Percentiles rank a stretch among this genome's conserved stretches.
Evolutionary conservation across 495 filamentous ascomycete genomes (phyloP).

Genomic region (Xanthoparmelia taractica): DNA sequence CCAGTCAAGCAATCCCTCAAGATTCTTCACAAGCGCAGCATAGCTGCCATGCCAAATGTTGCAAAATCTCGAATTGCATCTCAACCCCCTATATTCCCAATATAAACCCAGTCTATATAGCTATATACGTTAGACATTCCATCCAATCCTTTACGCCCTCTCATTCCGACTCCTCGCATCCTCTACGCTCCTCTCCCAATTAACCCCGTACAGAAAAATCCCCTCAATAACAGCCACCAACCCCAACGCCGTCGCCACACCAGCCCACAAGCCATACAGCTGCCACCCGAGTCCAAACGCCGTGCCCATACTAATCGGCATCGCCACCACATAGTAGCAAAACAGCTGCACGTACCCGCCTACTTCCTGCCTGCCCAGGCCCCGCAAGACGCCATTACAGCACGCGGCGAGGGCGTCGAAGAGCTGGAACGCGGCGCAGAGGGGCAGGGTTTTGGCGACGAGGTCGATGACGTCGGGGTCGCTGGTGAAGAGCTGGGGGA

Average conservation of each 20-base stretch:
- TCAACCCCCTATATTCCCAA: not conserved
- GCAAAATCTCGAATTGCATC: not conserved
- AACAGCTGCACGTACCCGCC: slow-evolving; percentile 81
- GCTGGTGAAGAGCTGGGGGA: slow-evolving; percentile 71
- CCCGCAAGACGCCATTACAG: slow-evolving; percentile 76
- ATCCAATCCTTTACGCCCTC: slow-evolving; percentile 35
- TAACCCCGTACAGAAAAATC: slow-evolving; percentile 54
- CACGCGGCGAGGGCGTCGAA: slow-evolving; percentile 73
- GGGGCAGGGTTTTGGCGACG: slow-evolving; percentile 63
- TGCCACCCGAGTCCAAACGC: slow-evolving; percentile 67
- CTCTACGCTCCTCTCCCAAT: slow-evolving; percentile 66
- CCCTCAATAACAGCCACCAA: slow-evolving; percentile 58
- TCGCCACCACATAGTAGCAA: slow-evolving; percentile 75
- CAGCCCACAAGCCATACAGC: slow-evolving; percentile 71
- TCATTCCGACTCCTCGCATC: slow-evolving; percentile 65
- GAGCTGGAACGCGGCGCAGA: slow-evolving; percentile 80
- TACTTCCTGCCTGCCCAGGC: slow-evolving; percentile 76
- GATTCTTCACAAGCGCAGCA: not conserved
- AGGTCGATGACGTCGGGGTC: slow-evolving; percentile 71
- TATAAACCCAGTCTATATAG: not conserved
- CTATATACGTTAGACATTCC: not conserved
- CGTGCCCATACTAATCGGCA: slow-evolving; percentile 74
- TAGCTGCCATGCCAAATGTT: not conserved
- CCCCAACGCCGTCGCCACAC: slow-evolving; percentile 58
- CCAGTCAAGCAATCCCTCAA: not conserved